These are phyloP conservation scores for Thermochaetoides thermophila DNA, from an alignment of 495 filamentous ascomycete genomes.

Conservation along the genomic window DNA sequence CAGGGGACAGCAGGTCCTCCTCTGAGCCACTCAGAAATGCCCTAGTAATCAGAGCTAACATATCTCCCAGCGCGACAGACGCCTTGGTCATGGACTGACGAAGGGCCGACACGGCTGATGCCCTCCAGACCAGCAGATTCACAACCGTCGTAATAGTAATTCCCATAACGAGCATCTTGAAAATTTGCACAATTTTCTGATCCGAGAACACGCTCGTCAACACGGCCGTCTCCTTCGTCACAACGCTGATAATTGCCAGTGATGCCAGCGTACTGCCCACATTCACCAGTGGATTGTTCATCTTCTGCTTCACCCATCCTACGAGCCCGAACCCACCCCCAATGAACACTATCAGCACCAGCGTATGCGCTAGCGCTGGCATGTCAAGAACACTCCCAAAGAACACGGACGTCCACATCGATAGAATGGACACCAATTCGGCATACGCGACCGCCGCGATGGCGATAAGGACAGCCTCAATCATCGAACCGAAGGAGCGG, in stretches of 20 bases:
- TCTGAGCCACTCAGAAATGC: slow-evolving; percentile 79
- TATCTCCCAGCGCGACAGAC: slow-evolving; percentile 63
- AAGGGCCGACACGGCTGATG: slow-evolving; percentile 62
- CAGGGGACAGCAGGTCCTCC: slow-evolving; percentile 48
- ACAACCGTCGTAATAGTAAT: slow-evolving; percentile 62
- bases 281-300: slow-evolving; percentile 76
- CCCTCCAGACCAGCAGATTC: slow-evolving; percentile 63
- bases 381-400: slow-evolving; percentile 50
- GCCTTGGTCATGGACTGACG: slow-evolving; percentile 59
- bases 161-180: slow-evolving; percentile 86
- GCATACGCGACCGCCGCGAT: slow-evolving; percentile 71
- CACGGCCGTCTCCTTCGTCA: slow-evolving; percentile 85
- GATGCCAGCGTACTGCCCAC: slow-evolving; percentile 81
- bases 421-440: slow-evolving; percentile 61
- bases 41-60: slow-evolving; percentile 68
- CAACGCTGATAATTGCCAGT: slow-evolving; percentile 79
- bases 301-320: slow-evolving; percentile 81
- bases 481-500: slow-evolving; percentile 77
- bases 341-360: slow-evolving; percentile 77
- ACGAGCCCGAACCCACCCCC: slow-evolving; percentile 81
- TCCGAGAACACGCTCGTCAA: slow-evolving; percentile 66
- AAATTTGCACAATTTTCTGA: slow-evolving; percentile 70
- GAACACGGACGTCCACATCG: slow-evolving; percentile 72
- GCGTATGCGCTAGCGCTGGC: slow-evolving; percentile 56
- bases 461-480: slow-evolving; percentile 74